Evolutionary conservation across 768 basidiomycete genomes (phyloP).

Genomic region (Vararia minispora): DNA sequence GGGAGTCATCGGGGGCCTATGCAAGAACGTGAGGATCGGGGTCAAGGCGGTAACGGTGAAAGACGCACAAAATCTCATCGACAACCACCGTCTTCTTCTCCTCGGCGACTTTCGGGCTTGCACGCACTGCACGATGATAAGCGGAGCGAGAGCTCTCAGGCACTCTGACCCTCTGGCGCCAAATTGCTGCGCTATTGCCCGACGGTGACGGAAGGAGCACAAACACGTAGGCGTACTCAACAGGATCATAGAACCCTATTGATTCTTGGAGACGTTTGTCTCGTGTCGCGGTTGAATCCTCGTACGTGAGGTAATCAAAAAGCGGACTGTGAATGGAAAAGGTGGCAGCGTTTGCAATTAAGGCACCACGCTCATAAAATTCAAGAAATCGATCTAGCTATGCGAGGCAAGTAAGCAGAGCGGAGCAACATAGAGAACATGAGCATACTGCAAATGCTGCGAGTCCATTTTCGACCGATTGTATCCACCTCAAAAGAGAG

Average conservation of each 20-base stretch:
- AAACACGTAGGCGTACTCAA: constrained; percentile 10
- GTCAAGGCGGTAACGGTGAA: no score
- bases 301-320: constrained; percentile 13
- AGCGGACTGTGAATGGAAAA: no score
- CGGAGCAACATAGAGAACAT: no score
- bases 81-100: constrained; percentile 9
- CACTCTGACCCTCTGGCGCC: constrained; percentile 13
- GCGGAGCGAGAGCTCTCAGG: constrained; percentile 8
- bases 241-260: constrained; percentile 14
- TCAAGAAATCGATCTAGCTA: constrained; percentile 13
- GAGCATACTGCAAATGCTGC: constrained; percentile 14
- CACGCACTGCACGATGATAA: constrained; percentile 8
- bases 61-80: constrained; percentile 10
- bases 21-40: not conserved
- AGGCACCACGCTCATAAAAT: constrained; percentile 13
- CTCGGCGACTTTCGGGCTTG: constrained; percentile 11
- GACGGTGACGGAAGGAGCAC: constrained; percentile 14
- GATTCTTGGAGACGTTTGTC: constrained; percentile 14
- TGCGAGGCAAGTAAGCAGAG: no score
- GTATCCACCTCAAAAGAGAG: constrained; percentile 10
- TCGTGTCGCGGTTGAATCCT: constrained; percentile 9
- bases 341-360: constrained; percentile 13
- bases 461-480: constrained; percentile 4
- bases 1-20: not conserved
- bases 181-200: constrained; percentile 16